Conservation (phyloP, 139 green algal genomes). For the Chlamydomonas schloesseri region DNA sequence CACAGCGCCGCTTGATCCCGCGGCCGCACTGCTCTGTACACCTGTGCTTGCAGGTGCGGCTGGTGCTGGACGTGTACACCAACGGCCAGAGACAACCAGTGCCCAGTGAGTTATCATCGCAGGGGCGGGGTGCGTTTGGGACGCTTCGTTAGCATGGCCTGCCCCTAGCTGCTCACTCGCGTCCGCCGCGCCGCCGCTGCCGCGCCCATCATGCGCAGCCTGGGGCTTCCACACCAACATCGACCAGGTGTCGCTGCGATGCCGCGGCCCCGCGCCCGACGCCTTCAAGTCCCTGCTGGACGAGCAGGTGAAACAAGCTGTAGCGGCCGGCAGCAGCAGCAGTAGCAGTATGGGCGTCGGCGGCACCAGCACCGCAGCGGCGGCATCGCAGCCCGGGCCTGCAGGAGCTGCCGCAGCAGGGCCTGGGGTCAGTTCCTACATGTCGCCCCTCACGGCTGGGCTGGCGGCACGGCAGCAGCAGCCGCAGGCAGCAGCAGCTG, state of each 20-base stretch:
- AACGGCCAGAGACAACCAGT: conserved; percentile 34
- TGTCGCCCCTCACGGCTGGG: neutral
- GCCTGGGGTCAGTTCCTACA: neutral
- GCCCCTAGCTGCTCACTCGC: no score
- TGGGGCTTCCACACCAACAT: conserved; percentile 29
- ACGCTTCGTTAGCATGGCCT: no score
- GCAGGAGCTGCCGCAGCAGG: no score
- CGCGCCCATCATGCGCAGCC: conserved; percentile 2
- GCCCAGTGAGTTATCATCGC: conserved; percentile 7
- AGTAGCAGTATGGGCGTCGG: neutral
- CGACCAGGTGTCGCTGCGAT: conserved; percentile 48
- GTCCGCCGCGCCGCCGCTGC: neutral
- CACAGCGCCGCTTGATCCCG: no score
- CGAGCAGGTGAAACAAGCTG: conserved; percentile 3
- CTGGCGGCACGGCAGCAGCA: neutral
- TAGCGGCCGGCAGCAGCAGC: conserved; percentile 6
- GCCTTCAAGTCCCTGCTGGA: conserved; percentile 43
- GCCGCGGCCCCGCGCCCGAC: conserved; percentile 56
- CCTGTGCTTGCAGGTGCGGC: conserved; percentile 53
- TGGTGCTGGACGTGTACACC: conserved; percentile 52
- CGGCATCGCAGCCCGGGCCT: no score
- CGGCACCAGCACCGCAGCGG: neutral
- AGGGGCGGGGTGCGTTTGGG: no score
- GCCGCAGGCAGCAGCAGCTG: neutral
- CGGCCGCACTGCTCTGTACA: no score